Conservation (phyloP, 164 flowering plant species). For the Vitis amurensis region DNA sequence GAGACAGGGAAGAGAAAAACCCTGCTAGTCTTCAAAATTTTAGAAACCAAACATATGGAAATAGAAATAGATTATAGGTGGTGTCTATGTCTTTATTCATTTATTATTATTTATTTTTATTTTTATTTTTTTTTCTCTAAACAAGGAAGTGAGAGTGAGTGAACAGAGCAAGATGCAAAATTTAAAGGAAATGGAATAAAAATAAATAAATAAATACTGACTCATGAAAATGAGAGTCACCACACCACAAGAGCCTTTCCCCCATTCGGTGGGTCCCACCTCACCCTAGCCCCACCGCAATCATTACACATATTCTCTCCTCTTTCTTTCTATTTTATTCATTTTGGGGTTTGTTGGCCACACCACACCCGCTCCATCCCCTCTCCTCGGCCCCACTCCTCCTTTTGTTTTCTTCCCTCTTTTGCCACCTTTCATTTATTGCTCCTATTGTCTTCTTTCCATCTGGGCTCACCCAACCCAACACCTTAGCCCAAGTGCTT, state of each 20-base stretch:
- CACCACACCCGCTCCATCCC: no score
- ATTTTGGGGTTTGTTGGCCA: no score
- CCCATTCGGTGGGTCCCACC: not conserved
- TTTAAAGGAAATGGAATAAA: not conserved
- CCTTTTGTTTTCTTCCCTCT: no score
- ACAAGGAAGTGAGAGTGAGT: not conserved
- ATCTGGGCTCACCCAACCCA: no score
- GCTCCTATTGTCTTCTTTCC: no score
- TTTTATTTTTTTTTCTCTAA: not conserved
- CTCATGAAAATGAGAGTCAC: constrained; percentile 16
- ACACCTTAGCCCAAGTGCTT: no score
- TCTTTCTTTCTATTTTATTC: not conserved
- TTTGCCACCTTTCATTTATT: no score
- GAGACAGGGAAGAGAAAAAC: constrained; percentile 1
- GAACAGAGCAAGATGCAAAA: not conserved
- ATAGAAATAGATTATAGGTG: no score
- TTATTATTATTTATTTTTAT: no score
- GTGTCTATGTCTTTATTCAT: no score
- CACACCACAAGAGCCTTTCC: not conserved
- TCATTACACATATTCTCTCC: constrained; percentile 6
- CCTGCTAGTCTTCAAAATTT: not conserved
- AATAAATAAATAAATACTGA: not conserved
- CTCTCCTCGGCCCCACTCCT: no score
- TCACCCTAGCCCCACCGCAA: constrained; percentile 5
- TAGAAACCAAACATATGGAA: not conserved